Base-by-base conservation (phyloP, 2,329 filamentous ascomycete genomes). In the Penicillium digitatum region DNA sequence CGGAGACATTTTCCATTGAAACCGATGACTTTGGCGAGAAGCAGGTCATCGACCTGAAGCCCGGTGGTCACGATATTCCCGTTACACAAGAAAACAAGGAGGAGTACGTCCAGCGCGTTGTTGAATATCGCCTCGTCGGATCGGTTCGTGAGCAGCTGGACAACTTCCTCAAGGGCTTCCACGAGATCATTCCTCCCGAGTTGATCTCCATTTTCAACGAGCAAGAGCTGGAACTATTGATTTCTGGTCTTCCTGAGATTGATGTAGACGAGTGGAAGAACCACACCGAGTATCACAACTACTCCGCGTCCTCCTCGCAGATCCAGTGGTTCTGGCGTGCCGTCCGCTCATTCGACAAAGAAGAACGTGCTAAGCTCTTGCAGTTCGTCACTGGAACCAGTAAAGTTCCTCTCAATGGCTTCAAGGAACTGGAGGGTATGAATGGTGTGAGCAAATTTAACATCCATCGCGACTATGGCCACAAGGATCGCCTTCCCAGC, bases 241-340 rank as follows among this genome's bases (percentile, higher is more conserved):
- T 99, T 69, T 99, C 94, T 48, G 94, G 94, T 70, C 82, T 99
- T 48, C 94, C 94, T 1, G 94, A 99, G 69, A 96, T 99, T 64
- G 93, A 99, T 65, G 85, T 97, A 38, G 94, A 99, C 69, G 94
- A 99, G 76, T 99, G 94, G 94, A 96, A 96, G 83, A 91, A 89
- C 76, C 96, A 96, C 75, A 95, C 93, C 2, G 95, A 99, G 71
- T 97, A 99, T 67, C 93, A 97, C 76, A 97, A 97, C 74, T 99
- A 99, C 78, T 90, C 85, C 5, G 87, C 90, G 31, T 93, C 92
- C 0, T 96, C 94, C 3, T 89, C 90, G 42, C 95, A 99, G 72
- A 96, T 99, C 56, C 92, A 97, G 73, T 99, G 94, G 94, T 99
- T 99, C 84, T 99, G 94, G 94, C 88, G 95, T 68, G 94, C 94